A percentile compares a stretch with the other conserved stretches of the same genome.
Conservation (phyloP, 2,329 filamentous ascomycete species). For the Davidsoniella virescens region DNA sequence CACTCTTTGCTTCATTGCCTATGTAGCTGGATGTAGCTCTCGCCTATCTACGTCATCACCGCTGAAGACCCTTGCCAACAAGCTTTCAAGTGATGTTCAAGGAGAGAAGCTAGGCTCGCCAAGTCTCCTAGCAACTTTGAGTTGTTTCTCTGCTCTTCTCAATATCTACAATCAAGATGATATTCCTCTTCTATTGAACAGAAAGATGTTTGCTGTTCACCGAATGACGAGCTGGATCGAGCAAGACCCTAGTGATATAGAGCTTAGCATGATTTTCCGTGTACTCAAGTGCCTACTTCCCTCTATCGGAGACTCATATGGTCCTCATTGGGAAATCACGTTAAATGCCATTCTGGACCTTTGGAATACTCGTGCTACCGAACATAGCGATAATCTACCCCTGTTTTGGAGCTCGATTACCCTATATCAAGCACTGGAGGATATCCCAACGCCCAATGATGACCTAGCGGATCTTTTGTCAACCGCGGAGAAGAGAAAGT, state of each 20-base stretch:
- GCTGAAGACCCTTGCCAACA: constrained; percentile 31
- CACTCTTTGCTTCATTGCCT: too few relatives aligned
- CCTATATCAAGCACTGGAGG: constrained; percentile 53
- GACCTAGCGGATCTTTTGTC: constrained; percentile 64
- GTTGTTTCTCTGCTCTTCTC: constrained; percentile 20
- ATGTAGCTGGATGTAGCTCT: too few relatives aligned
- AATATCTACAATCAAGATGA: constrained; percentile 34
- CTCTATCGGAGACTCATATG: constrained; percentile 66
- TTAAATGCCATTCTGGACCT: constrained; percentile 29
- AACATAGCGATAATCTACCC: not conserved
- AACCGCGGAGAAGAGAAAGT: constrained; percentile 18
- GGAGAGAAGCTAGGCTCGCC: constrained; percentile 24
- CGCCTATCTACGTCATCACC: too few relatives aligned
- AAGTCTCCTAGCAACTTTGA: not conserved
- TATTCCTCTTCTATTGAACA: constrained; percentile 45
- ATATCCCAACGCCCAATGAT: constrained; percentile 61
- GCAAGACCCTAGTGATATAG: constrained; percentile 24
- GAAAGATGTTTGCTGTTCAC: constrained; percentile 68
- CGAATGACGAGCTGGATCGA: constrained; percentile 60
- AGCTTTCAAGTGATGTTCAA: constrained; percentile 43
- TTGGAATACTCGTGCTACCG: not conserved
- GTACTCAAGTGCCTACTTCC: constrained; percentile 49
- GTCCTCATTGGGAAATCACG: constrained; percentile 63
- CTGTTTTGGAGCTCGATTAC: not conserved
- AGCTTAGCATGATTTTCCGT: constrained; percentile 37